Evolutionary conservation across 1,284 basidiomycete genomes (phyloP).

Genomic region (Ceratorhiza oryzae-sativae): DNA sequence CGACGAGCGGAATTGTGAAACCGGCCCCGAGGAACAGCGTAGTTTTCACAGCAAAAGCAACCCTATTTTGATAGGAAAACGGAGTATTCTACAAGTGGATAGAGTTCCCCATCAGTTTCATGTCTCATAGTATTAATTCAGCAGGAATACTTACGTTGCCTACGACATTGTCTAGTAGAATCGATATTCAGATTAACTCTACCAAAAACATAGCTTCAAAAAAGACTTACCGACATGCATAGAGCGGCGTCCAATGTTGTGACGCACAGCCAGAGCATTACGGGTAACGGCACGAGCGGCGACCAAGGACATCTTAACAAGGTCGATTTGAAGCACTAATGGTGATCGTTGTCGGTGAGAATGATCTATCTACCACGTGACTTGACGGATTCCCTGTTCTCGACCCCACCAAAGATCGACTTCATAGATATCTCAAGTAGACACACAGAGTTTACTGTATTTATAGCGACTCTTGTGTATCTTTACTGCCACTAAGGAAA

Average conservation of each 20-base stretch:
- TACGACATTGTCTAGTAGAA: slow-evolving; percentile 18
- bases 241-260: slow-evolving; percentile 18
- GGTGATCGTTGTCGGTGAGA: slow-evolving; percentile 25
- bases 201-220: neutral
- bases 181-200: neutral
- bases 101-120: neutral
- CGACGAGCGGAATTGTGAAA: slow-evolving; percentile 45
- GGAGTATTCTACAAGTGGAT: slow-evolving; percentile 27
- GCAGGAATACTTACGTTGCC: slow-evolving; percentile 16
- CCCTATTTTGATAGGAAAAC: slow-evolving; percentile 44
- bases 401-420: neutral
- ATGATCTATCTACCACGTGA: neutral
- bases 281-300: slow-evolving; percentile 25
- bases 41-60: slow-evolving; percentile 43
- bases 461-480: no score
- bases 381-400: neutral
- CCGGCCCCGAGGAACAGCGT: slow-evolving; percentile 40
- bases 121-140: neutral
- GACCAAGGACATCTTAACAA: slow-evolving; percentile 23
- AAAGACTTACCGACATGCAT: slow-evolving; percentile 28
- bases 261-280: slow-evolving; percentile 20
- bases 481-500: neutral
- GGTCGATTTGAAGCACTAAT: neutral
- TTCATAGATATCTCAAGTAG: slow-evolving; percentile 22
- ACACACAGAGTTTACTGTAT: no score